Conservation (phyloP, 805 yeast species). For the Nakazawaea peltata region DNA sequence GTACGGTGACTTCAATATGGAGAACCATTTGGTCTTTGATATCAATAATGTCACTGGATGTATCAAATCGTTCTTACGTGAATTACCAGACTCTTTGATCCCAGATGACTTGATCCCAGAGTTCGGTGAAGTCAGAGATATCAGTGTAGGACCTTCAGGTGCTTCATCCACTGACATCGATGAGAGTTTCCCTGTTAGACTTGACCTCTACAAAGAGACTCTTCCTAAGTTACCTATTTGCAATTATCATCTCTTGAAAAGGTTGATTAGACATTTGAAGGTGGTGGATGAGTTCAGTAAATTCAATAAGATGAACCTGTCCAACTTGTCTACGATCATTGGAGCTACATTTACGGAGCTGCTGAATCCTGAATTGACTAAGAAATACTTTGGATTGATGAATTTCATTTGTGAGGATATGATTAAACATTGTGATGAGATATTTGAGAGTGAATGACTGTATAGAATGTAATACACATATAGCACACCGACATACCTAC, state of each 20-base stretch:
- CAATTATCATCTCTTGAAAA: slow-evolving; percentile 61
- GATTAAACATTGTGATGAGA: slow-evolving; percentile 31
- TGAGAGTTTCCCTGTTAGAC: slow-evolving; percentile 13
- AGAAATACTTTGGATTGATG: slow-evolving; percentile 46
- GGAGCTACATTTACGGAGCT: slow-evolving; percentile 57
- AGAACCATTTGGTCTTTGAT: slow-evolving; percentile 42
- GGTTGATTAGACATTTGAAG: slow-evolving; percentile 62
- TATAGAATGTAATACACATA: neutral
- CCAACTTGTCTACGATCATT: slow-evolving; percentile 86
- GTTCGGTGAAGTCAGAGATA: slow-evolving; percentile 33
- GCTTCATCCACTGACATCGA: no score
- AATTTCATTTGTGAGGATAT: slow-evolving; percentile 44
- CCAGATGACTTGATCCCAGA: slow-evolving; percentile 57
- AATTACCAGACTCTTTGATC: slow-evolving; percentile 77
- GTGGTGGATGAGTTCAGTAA: slow-evolving; percentile 60
- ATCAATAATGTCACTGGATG: slow-evolving; percentile 85
- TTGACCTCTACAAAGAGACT: slow-evolving; percentile 16
- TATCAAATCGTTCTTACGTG: slow-evolving; percentile 76
- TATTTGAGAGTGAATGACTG: slow-evolving; percentile 27
- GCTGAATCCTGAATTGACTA: slow-evolving; percentile 36
- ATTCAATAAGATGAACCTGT: slow-evolving; percentile 78
- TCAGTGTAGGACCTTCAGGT: no score
- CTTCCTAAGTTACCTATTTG: slow-evolving; percentile 43
- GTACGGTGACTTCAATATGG: slow-evolving; percentile 38
- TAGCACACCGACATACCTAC: neutral